Evolutionary conservation across 2,329 filamentous ascomycete species (phyloP).

Genomic region (Bimuria novae-zelandiae): DNA sequence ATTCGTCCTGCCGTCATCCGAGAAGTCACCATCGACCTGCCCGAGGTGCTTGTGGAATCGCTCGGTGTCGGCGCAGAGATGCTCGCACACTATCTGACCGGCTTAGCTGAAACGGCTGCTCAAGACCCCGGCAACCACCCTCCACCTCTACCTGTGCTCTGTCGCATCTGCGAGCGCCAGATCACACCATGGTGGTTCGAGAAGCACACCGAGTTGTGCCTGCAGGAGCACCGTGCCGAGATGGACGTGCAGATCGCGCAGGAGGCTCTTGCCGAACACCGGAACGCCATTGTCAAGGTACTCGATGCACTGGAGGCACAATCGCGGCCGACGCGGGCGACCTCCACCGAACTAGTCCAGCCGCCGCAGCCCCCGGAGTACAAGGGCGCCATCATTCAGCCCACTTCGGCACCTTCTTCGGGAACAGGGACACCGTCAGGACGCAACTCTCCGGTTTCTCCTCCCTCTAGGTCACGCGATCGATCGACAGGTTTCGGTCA

Average conservation of each 20-base stretch:
- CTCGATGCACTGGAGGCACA: constrained; percentile 87
- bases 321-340: constrained; percentile 63
- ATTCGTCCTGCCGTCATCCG: constrained; percentile 87
- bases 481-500: constrained; percentile 75
- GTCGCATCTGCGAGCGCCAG: constrained; percentile 95
- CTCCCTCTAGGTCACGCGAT: constrained; percentile 68
- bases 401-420: constrained; percentile 67
- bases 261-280: constrained; percentile 88
- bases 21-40: constrained; percentile 95
- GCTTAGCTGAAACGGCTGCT: constrained; percentile 79
- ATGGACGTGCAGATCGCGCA: constrained; percentile 98
- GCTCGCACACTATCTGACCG: constrained; percentile 89
- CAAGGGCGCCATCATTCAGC: constrained; percentile 84
- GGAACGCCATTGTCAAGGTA: constrained; percentile 92
- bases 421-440: constrained; percentile 73
- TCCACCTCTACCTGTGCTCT: constrained; percentile 83
- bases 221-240: constrained; percentile 94
- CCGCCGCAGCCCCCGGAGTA: constrained; percentile 72
- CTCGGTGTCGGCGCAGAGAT: constrained; percentile 94
- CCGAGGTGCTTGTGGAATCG: constrained; percentile 85
- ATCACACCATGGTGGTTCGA: constrained; percentile 99
- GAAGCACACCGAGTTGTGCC: constrained; percentile 94
- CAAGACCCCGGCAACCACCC: constrained; percentile 76
- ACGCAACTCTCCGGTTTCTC: constrained; percentile 70
- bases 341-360: constrained; percentile 54